Evolutionary conservation across 768 basidiomycete species (phyloP).

Genomic region (Ramaria sp.): DNA sequence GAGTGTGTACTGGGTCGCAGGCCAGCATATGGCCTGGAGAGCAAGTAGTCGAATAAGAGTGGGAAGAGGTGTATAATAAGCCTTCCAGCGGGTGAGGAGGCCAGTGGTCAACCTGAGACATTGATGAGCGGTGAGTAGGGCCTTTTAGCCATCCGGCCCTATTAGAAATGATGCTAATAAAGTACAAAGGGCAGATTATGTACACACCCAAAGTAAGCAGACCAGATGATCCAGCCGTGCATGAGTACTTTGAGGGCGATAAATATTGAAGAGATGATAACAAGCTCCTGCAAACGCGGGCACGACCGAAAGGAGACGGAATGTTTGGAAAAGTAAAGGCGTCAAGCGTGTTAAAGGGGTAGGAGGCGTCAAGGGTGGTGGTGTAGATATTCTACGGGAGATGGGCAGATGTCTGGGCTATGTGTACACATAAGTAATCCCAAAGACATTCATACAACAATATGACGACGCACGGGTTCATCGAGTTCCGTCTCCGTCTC

Average conservation of each 20-base stretch:
- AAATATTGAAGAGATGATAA: conserved; percentile 47
- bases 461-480: conserved; percentile 47
- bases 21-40: conserved; percentile 94
- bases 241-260: conserved; percentile 21
- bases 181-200: neutral
- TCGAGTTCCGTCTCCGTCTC: conserved; percentile 76
- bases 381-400: conserved; percentile 34
- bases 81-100: conserved; percentile 78
- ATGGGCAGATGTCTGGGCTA: conserved; percentile 63
- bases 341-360: conserved; percentile 37
- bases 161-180: neutral
- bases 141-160: conserved; percentile 31
- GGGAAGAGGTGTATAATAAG: conserved; percentile 81
- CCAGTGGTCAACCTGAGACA: conserved; percentile 84
- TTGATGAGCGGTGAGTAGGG: conserved; percentile 79
- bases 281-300: conserved; percentile 60
- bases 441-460: neutral
- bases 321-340: conserved; percentile 57
- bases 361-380: conserved; percentile 23
- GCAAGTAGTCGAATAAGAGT: conserved; percentile 88
- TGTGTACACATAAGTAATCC: neutral
- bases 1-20: conserved; percentile 80
- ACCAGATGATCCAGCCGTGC: conserved; percentile 51
- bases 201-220: conserved; percentile 60
- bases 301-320: conserved; percentile 59